These are phyloP conservation scores for Curvularia sp. DNA, from an alignment of 2,329 filamentous ascomycete genomes.

Conservation along the genomic window DNA sequence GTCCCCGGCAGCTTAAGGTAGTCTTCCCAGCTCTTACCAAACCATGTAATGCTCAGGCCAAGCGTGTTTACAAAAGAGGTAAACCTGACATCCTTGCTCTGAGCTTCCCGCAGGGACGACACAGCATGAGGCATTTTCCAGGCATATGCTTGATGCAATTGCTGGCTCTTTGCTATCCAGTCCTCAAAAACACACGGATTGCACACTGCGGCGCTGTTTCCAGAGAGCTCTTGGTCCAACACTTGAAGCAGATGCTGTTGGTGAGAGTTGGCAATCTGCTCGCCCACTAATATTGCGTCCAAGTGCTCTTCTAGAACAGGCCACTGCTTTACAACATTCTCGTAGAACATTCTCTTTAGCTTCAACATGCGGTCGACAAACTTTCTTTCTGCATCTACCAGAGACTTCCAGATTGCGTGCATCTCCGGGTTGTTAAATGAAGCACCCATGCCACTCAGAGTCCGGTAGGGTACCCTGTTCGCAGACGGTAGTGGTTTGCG, in stretches of 20 bases:
- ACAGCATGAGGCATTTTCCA: conserved; percentile 34
- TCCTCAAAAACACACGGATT: conserved; percentile 31
- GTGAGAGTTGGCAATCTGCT: conserved; percentile 29
- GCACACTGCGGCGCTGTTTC: conserved; percentile 22
- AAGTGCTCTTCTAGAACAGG: conserved; percentile 37
- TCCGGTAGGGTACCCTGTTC: conserved; percentile 21
- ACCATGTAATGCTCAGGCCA: conserved; percentile 33
- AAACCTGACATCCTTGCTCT: conserved; percentile 33
- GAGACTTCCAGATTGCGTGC: conserved; percentile 31
- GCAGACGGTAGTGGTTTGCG: conserved; percentile 24
- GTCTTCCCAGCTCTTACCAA: conserved; percentile 40
- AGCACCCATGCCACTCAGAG: conserved; percentile 6
- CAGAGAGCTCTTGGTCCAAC: conserved; percentile 28
- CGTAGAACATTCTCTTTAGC: conserved; percentile 38
- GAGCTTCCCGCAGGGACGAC: conserved; percentile 33
- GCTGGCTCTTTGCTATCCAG: conserved; percentile 31
- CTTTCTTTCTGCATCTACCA: conserved; percentile 32
- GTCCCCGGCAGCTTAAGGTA: conserved; percentile 33
- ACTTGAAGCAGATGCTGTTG: conserved; percentile 29
- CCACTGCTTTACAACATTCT: conserved; percentile 36
- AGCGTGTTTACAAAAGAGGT: conserved; percentile 35
- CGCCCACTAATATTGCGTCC: conserved; percentile 26
- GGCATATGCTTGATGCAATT: conserved; percentile 34
- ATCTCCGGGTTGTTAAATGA: conserved; percentile 27
- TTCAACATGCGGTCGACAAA: conserved; percentile 36